Conservation (phyloP, 192 early-diverging fungal genomes). For the Backusella psychrophila region DNA sequence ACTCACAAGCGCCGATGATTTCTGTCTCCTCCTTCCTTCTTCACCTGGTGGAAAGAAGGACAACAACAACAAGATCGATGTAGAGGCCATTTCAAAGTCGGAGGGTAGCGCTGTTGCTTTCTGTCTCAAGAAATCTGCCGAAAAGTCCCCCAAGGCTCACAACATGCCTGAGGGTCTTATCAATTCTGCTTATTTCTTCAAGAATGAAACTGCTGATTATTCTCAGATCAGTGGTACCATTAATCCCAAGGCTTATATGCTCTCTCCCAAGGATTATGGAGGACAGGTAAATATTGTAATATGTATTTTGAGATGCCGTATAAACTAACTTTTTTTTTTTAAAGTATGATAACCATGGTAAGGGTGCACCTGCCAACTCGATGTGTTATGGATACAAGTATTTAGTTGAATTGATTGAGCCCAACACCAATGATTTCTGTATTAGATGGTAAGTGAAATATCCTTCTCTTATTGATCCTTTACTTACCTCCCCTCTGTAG, state of each 20-base stretch:
- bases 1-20: constrained; percentile 12
- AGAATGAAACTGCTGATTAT: constrained; percentile 25
- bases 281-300: constrained; percentile 19
- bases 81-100: constrained; percentile 38
- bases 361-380: constrained; percentile 22
- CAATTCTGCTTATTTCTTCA: constrained; percentile 20
- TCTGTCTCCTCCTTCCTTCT: constrained; percentile 41
- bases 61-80: constrained; percentile 19
- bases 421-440: constrained; percentile 34
- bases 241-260: constrained; percentile 24
- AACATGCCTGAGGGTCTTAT: constrained; percentile 33
- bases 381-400: constrained; percentile 30
- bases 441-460: constrained; percentile 29
- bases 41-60: constrained; percentile 31
- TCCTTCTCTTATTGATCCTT: background rate
- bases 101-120: constrained; percentile 46
- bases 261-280: constrained; percentile 27
- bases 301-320: too few relatives aligned
- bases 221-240: constrained; percentile 41
- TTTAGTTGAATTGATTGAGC: constrained; percentile 41
- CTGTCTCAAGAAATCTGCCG: constrained; percentile 31
- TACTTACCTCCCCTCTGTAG: background rate
- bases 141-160: constrained; percentile 33
- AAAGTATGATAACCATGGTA: constrained; percentile 35
- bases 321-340: too few relatives aligned